A percentile compares a stretch with the other conserved stretches of the same genome.
phyloP scores from a whole-genome alignment of 1,139 yeast genomes.

The Yamadazyma taylorii region DNA sequence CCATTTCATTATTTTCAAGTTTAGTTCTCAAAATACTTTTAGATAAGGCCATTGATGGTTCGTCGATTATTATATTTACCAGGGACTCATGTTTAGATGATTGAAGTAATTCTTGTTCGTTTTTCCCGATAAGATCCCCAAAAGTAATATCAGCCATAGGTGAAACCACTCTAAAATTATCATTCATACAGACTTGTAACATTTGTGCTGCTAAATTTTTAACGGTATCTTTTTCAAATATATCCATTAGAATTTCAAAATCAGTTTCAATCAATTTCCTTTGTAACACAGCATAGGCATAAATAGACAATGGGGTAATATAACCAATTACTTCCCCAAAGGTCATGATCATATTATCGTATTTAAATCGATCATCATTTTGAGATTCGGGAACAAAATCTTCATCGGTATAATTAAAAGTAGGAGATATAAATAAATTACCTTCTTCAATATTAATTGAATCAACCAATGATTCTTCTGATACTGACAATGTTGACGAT shows the following conservation, averaged over 20 bases:
- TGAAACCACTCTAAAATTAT: constrained; percentile 52
- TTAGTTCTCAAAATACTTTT: constrained; percentile 13
- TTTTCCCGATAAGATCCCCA: constrained; percentile 32
- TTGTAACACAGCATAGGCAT: constrained; percentile 28
- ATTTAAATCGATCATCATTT: constrained; percentile 46
- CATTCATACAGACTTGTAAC: constrained; percentile 34
- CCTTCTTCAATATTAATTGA: constrained; percentile 3
- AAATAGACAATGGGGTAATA: constrained; percentile 37
- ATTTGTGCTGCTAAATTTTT: constrained; percentile 38
- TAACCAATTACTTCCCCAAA: constrained; percentile 45
- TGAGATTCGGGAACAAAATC: constrained; percentile 46
- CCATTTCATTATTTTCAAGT: constrained; percentile 8
- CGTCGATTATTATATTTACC: constrained; percentile 28
- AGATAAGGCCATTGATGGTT: constrained; percentile 41
- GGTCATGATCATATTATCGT: constrained; percentile 56
- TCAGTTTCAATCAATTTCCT: constrained; percentile 37
- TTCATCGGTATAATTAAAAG: constrained; percentile 36
- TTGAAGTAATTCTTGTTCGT: constrained; percentile 17
- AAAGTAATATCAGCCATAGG: constrained; percentile 49
- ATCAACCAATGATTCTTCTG: constrained; percentile 3
- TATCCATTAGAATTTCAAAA: constrained; percentile 57
- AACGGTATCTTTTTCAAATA: constrained; percentile 62
- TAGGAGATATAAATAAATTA: constrained; percentile 25
- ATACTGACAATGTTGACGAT: constrained; percentile 2
- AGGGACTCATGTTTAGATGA: constrained; percentile 21